Evolutionary conservation across 106 monocot species (phyloP), one percentile per base, ranked within the genome.

Genomic region (Amphibolis antarctica): DNA sequence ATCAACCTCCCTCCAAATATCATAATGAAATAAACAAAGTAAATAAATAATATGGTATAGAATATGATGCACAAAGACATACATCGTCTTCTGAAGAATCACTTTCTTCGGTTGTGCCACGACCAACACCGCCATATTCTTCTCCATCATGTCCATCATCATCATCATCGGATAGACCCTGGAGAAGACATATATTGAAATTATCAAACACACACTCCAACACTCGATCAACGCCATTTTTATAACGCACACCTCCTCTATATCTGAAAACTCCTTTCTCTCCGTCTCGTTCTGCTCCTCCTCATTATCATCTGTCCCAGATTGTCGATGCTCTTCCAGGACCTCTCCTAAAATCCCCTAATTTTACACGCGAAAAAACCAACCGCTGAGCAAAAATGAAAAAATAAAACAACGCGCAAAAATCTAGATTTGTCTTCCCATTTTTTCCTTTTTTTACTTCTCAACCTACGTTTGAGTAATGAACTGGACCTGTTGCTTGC

Each of bases 81-180:
- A 66, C 96, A 84, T 96, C 90, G 22, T 96, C 96, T 76, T 96
- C 96, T 3, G 96, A 96, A 43, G 96, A 96, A 57, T 96, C 90
- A 22, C 96, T 86, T 74, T 86, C 82, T 36, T 79, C 79, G 9
- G 66, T 74, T 1, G 47, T 36, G 36, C 36, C 36, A 7, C 2
- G 49, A 53, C 53, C 49, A 28, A 28, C 58, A 27, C 29, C 56
- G 56, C 27, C 30, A 58, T 58, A n/a, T 29, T 18, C 29, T 28
- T 58, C 58, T 23, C 23, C 23, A 55, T 21, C 58, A 28, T 11
- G 36, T 7, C 36, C 36, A 36, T 36, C 36, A 36, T 36, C 36
- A 36, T 36, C 53, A 24, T n/a, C 53, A 24, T 53, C 53, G 1
- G 53, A 53, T 23, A 23, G 2, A 6, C 53, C 53, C 53, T 53